These are phyloP conservation scores for Xerocomus amazonicus DNA, from an alignment of 1,284 basidiomycete species.

Conservation along the genomic window DNA sequence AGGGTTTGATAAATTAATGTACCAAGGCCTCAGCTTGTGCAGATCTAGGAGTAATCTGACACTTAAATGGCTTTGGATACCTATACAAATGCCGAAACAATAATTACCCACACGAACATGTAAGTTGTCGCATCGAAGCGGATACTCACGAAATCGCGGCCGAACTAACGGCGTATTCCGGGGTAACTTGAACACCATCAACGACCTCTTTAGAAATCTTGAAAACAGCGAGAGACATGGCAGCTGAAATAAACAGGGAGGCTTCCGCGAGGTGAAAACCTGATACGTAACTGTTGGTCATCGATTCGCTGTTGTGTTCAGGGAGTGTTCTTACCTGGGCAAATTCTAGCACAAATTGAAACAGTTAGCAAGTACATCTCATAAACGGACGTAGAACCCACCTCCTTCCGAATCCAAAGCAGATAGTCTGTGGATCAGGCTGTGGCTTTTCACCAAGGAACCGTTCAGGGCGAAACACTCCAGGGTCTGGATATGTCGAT, in stretches of 20 bases:
- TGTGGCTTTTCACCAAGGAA: conserved; percentile 17
- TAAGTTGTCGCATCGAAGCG: not conserved
- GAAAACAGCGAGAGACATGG: conserved; percentile 18
- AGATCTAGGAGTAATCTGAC: conserved; percentile 14
- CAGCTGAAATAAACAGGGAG: not conserved
- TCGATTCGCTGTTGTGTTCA: not conserved
- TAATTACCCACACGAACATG: not conserved
- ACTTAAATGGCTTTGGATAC: conserved; percentile 17
- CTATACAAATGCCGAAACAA: conserved; percentile 5
- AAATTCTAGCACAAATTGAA: conserved; percentile 8
- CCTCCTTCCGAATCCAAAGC: conserved; percentile 26
- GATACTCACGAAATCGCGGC: not conserved
- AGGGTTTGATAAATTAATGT: not conserved
- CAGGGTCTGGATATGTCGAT: not conserved
- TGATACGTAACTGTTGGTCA: not conserved
- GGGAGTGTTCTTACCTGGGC: conserved; percentile 15
- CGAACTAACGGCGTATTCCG: not conserved
- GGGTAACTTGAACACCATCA: conserved; percentile 16
- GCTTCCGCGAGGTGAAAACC: not conserved
- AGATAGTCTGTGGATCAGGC: conserved; percentile 14
- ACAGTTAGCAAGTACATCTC: conserved; percentile 20
- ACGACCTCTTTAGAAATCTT: conserved; percentile 13
- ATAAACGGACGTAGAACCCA: conserved; percentile 30
- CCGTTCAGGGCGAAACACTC: not conserved
- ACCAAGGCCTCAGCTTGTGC: conserved; percentile 10